phyloP scores from a whole-genome alignment of 2,329 filamentous ascomycete genomes.

The Exserohilum turcica region DNA sequence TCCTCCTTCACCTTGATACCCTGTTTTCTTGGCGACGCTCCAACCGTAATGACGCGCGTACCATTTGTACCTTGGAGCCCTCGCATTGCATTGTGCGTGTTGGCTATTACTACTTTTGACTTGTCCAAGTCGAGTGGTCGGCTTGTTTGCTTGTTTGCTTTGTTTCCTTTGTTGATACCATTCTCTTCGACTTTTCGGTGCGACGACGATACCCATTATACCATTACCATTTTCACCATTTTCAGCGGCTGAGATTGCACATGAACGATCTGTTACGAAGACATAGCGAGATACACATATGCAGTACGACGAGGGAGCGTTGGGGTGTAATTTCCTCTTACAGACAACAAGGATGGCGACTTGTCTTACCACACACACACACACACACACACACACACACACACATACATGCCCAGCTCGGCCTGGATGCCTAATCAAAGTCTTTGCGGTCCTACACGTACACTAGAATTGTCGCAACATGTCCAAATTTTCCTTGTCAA shows the following conservation, averaged over 20 bases:
- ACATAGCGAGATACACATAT: conserved; percentile 25
- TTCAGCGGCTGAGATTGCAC: conserved; percentile 31
- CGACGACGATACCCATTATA: conserved; percentile 48
- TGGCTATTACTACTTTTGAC: conserved; percentile 22
- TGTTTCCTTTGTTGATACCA: conserved; percentile 19
- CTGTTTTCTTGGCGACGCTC: conserved; percentile 24
- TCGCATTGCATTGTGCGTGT: conserved; percentile 15
- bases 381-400: conserved; percentile 3
- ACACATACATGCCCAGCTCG: conserved; percentile 1
- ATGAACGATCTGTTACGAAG: conserved; percentile 29
- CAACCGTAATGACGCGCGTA: conserved; percentile 42
- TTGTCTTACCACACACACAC: conserved; percentile 11
- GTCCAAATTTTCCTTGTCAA: conserved; percentile 6
- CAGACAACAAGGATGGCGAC: conserved; percentile 18
- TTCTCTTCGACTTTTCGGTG: conserved; percentile 31
- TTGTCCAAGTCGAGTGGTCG: conserved; percentile 16
- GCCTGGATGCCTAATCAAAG: conserved; percentile 17
- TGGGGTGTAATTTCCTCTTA: conserved; percentile 21
- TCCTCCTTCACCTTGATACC: conserved; percentile 14
- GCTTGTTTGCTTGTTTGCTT: conserved; percentile 29
- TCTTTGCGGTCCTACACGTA: conserved; percentile 7
- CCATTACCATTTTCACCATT: conserved; percentile 30
- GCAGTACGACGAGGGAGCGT: conserved; percentile 19
- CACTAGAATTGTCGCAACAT: conserved; percentile 1
- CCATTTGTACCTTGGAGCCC: conserved; percentile 33